phyloP scores from a whole-genome alignment of 805 yeast genomes.

The Lipomyces orientalis region DNA sequence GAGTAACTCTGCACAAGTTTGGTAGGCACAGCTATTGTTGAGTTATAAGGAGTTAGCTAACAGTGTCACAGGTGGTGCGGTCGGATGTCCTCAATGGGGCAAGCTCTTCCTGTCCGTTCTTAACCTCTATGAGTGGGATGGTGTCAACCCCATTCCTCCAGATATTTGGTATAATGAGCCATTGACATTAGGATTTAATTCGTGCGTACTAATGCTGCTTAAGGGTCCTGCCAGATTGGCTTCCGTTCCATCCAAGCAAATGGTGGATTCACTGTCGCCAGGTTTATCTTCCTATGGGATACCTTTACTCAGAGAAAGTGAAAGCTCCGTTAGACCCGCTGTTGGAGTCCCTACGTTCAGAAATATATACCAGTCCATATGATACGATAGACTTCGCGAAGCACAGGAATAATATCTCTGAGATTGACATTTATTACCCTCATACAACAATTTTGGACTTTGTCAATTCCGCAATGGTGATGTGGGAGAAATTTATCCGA shows the following conservation, averaged over 20 bases:
- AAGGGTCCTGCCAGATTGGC: slow-evolving; percentile 67
- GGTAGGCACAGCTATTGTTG: slow-evolving; percentile 8
- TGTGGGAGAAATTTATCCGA: slow-evolving; percentile 73
- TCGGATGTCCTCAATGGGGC: slow-evolving; percentile 96
- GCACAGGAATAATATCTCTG: slow-evolving; percentile 85
- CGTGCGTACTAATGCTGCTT: neutral
- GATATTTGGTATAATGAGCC: slow-evolving; percentile 67
- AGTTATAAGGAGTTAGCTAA: neutral
- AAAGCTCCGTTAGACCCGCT: slow-evolving; percentile 68
- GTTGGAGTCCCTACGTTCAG: slow-evolving; percentile 68
- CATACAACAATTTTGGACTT: slow-evolving; percentile 72
- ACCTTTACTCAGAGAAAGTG: slow-evolving; percentile 62
- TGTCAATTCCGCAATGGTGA: slow-evolving; percentile 62
- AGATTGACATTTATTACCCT: slow-evolving; percentile 92
- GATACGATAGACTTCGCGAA: slow-evolving; percentile 68
- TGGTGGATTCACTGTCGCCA: slow-evolving; percentile 99
- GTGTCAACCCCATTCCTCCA: slow-evolving; percentile 98
- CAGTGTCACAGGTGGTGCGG: slow-evolving; percentile 72
- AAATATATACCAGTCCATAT: slow-evolving; percentile 73
- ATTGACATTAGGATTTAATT: neutral
- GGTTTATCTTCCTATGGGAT: slow-evolving; percentile 85
- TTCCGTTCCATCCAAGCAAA: slow-evolving; percentile 89
- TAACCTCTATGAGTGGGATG: slow-evolving; percentile 89
- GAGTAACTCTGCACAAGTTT: slow-evolving; percentile 66
- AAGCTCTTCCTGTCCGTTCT: slow-evolving; percentile 85